These are phyloP conservation scores for Leishmania tarentolae DNA, from an alignment of 208 protist genomes.

Conservation along the genomic window DNA sequence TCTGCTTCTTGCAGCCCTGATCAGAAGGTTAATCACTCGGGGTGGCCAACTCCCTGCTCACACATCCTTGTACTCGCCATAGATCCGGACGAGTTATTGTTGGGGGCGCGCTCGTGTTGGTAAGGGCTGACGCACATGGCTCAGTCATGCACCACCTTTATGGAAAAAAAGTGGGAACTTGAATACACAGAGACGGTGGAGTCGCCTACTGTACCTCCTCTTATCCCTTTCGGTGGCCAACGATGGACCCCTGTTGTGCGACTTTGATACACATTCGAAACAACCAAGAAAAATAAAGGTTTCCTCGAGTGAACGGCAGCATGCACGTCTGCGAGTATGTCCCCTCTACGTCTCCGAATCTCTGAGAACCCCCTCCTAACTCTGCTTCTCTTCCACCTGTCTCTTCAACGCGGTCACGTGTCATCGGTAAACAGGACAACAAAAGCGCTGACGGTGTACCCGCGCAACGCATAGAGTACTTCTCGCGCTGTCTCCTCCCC, in stretches of 20 bases:
- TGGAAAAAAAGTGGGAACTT: not conserved
- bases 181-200: not conserved
- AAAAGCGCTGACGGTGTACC: not conserved
- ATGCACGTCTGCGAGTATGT: not conserved
- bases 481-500: not conserved
- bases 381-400: not conserved
- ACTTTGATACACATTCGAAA: not conserved
- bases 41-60: not conserved
- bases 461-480: not conserved
- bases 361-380: no score
- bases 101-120: not conserved
- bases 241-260: not conserved
- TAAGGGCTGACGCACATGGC: not conserved
- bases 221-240: not conserved
- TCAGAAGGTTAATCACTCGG: not conserved
- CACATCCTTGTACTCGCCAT: not conserved
- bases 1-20: not conserved
- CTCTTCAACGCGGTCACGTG: not conserved
- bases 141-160: not conserved
- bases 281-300: not conserved
- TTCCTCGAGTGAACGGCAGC: not conserved
- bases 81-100: not conserved
- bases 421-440: not conserved
- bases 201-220: not conserved
- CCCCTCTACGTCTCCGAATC: no score